phyloP scores from a whole-genome alignment of 768 basidiomycete genomes.

The Phylloporus sp. region DNA sequence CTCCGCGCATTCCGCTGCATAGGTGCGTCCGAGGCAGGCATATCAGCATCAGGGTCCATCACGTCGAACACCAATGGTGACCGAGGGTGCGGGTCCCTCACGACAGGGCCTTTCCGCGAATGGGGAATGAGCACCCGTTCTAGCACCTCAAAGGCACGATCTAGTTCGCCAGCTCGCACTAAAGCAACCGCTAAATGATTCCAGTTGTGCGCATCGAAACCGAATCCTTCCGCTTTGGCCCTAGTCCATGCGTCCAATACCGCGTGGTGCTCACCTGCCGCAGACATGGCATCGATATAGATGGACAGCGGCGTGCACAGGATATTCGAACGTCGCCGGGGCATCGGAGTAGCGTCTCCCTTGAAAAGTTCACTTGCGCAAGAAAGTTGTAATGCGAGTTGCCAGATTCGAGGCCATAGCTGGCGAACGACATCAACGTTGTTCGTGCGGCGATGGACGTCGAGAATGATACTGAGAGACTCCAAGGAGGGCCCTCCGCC shows the following conservation, averaged over 20 bases:
- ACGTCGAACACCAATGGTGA: conserved; percentile 40
- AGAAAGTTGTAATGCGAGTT: conserved; percentile 46
- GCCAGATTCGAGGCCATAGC: conserved; percentile 67
- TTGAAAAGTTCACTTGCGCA: conserved; percentile 32
- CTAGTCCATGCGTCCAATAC: conserved; percentile 65
- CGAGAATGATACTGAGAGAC: conserved; percentile 60
- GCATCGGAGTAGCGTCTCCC: conserved; percentile 12
- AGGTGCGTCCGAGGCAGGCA: conserved; percentile 27
- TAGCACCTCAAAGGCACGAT: conserved; percentile 77
- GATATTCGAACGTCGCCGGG: conserved; percentile 43
- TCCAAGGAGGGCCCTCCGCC: conserved; percentile 57
- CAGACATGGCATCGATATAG: conserved; percentile 70
- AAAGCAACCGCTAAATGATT: conserved; percentile 76
- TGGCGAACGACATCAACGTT: conserved; percentile 50
- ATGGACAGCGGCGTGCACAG: conserved; percentile 77
- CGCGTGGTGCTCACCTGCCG: conserved; percentile 53
- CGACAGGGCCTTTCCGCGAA: conserved; percentile 30
- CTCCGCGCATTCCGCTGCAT: conserved; percentile 27
- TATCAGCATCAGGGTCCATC: conserved; percentile 20
- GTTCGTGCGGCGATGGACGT: conserved; percentile 59
- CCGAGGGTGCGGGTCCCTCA: conserved; percentile 30
- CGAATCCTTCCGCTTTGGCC: conserved; percentile 58
- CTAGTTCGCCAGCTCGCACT: conserved; percentile 73
- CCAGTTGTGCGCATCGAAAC: conserved; percentile 88
- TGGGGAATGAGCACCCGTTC: conserved; percentile 72